A percentile compares a stretch with the other conserved stretches of the same genome.
phyloP scores from a whole-genome alignment of 2,329 filamentous ascomycete species.

The Capronia epimyces region DNA sequence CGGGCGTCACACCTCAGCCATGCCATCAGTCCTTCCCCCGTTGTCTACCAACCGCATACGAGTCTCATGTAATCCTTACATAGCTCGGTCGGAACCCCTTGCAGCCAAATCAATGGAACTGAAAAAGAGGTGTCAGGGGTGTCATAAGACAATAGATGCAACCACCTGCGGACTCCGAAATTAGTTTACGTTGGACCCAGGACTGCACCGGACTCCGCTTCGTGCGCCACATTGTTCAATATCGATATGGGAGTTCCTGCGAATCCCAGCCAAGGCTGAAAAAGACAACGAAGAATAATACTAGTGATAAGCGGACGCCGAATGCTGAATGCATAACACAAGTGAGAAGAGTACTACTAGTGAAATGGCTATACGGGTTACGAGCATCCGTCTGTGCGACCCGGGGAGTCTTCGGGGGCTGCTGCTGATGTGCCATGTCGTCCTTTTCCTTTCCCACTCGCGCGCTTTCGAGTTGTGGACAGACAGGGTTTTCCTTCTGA shows the following conservation, averaged over 20 bases:
- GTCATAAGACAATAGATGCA: not conserved
- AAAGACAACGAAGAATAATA: conserved; percentile 4
- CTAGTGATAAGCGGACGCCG: too few species aligned
- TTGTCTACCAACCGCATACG: too few species aligned
- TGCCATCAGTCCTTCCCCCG: too few species aligned
- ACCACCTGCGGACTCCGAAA: conserved; percentile 25
- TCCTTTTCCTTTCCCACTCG: conserved; percentile 6
- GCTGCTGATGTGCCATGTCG: conserved; percentile 4
- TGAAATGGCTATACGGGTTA: conserved; percentile 14
- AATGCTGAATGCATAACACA: too few species aligned
- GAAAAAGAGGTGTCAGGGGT: too few species aligned
- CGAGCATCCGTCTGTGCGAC: conserved; percentile 9
- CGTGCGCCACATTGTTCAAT: conserved; percentile 6
- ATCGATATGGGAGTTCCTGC: conserved; percentile 11
- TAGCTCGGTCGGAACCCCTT: too few species aligned
- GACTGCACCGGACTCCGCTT: conserved; percentile 20
- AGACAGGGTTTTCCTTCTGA: conserved; percentile 11
- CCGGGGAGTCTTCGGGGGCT: not conserved
- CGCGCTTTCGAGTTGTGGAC: not conserved
- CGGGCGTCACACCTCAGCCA: too few species aligned
- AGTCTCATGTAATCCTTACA: too few species aligned
- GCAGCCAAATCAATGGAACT: too few species aligned
- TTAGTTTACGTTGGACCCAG: conserved; percentile 13
- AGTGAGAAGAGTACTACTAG: not conserved
- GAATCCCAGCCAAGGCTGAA: conserved; percentile 19